Evolutionary conservation across 805 yeast species (phyloP), one percentile per base, ranked within the genome.

Genomic region (Danielozyma ontarioensis): DNA sequence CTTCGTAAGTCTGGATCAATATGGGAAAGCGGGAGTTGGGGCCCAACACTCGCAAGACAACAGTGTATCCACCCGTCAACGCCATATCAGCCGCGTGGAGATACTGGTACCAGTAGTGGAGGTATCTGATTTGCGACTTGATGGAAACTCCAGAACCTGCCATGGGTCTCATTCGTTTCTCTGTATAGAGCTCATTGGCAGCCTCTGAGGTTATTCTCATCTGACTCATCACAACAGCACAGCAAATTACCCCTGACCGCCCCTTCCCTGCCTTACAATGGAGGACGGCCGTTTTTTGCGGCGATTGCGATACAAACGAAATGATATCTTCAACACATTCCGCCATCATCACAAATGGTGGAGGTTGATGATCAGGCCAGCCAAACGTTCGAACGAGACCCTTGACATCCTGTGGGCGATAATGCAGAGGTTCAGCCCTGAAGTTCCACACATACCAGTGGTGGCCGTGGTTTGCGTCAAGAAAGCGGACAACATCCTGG

Each of bases 221-320:
- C 15, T 41, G 36, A 30, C 64, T 67, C 74, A 88, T 80, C 40
- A 89, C 54, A 48, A 77, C 83, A 0, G 88, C 85, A 39, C 84
- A 76, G 5, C 74, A 73, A 1, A 86, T 57, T 2, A 88, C 70
- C 0, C 97, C 97, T 0, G 95, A 80, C 17, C 97, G 64, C 1
- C 97, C 97, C 56, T 87, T 88, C 0, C 97, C 97, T 42, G 85
- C 84, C 48, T 83, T 79, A 53, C 97, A 90, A 52, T 90, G 97
- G 5, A 90, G 55, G 1, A 84, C 68, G 0, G 84, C 88, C 2
- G 82, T 78, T 35, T 72, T 68, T 0, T 56, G 37, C 1, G 58
- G 45, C 14, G 53, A 43, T 12, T 27, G 26, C 1, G 41, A 28
- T 17, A 83, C 47, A 41, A 57, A 80, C 0, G 40, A 42, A 27